These are phyloP conservation scores for Lactarius indigo DNA, from an alignment of 768 basidiomycete species.

Conservation along the genomic window DNA sequence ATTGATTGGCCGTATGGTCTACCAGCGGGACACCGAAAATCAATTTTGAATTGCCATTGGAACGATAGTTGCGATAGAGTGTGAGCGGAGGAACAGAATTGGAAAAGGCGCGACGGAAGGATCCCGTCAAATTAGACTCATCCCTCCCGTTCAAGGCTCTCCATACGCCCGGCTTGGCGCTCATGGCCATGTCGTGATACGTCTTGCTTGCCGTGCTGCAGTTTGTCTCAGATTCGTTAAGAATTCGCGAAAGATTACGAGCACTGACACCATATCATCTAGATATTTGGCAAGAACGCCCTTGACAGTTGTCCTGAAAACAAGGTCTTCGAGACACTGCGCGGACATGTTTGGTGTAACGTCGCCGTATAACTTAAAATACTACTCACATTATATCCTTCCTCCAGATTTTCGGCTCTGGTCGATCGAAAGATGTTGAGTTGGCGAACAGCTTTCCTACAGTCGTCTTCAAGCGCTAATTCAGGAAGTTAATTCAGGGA, in stretches of 20 bases:
- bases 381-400: slow-evolving; percentile 68
- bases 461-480: slow-evolving; percentile 70
- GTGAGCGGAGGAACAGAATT: slow-evolving; percentile 66
- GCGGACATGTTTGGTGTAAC: background rate
- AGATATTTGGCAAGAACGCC: slow-evolving; percentile 65
- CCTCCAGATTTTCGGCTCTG: slow-evolving; percentile 75
- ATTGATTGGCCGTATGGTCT: slow-evolving; percentile 83
- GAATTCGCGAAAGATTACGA: background rate
- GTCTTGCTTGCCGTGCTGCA: slow-evolving; percentile 74
- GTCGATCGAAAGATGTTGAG: slow-evolving; percentile 82
- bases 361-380: background rate
- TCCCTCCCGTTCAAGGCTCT: slow-evolving; percentile 71
- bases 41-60: slow-evolving; percentile 82
- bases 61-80: slow-evolving; percentile 70
- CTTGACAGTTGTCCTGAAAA: slow-evolving; percentile 60
- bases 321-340: slow-evolving; percentile 79
- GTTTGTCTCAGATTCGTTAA: slow-evolving; percentile 1
- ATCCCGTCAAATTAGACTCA: slow-evolving; percentile 48
- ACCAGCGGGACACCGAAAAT: slow-evolving; percentile 87
- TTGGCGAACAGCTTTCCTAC: slow-evolving; percentile 85
- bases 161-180: slow-evolving; percentile 56
- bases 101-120: slow-evolving; percentile 59
- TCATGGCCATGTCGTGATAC: slow-evolving; percentile 66
- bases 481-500: slow-evolving; percentile 3
- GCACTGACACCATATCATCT: slow-evolving; percentile 70